Conservation (phyloP, 768 basidiomycete species). For the Auricularia cornea region DNA sequence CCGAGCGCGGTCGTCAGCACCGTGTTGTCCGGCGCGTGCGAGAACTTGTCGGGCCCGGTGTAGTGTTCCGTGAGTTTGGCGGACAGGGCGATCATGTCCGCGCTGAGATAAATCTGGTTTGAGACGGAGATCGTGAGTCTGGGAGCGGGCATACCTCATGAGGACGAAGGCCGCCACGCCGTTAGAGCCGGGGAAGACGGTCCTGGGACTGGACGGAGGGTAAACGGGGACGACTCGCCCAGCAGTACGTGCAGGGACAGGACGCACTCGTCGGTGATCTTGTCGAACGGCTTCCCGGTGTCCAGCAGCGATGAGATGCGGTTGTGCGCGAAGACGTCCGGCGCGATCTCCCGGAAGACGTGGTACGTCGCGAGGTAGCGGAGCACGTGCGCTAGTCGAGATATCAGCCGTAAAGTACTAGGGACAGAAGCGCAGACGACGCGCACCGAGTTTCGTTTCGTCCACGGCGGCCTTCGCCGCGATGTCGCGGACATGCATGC, state of each 20-base stretch:
- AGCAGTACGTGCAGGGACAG: too few relatives aligned
- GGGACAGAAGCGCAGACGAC: neutral
- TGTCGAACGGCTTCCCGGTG: constrained; percentile 8
- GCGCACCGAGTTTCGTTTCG: neutral
- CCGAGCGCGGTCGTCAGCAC: neutral
- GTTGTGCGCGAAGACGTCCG: constrained; percentile 23
- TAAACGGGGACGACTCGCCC: too few relatives aligned
- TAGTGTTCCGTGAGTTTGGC: constrained; percentile 16
- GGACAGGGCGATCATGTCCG: constrained; percentile 41
- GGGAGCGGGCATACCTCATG: too few relatives aligned
- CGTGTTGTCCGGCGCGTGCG: neutral
- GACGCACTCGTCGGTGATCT: constrained; percentile 1
- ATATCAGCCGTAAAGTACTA: neutral
- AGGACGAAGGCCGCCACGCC: constrained; percentile 63
- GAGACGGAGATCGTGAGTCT: too few relatives aligned
- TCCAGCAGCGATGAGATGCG: constrained; percentile 15
- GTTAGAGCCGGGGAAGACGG: constrained; percentile 32
- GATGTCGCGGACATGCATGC: neutral
- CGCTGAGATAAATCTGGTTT: too few relatives aligned
- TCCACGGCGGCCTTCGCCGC: neutral
- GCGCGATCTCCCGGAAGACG: constrained; percentile 23
- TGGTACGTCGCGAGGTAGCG: constrained; percentile 21
- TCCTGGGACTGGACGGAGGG: too few relatives aligned
- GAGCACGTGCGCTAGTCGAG: constrained; percentile 17
- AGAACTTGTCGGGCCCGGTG: constrained; percentile 3